Percentiles rank a stretch among this genome's conserved stretches.
These are phyloP conservation scores for Candida frijolesensis DNA, from an alignment of 1,139 yeast genomes.

Conservation along the genomic window DNA sequence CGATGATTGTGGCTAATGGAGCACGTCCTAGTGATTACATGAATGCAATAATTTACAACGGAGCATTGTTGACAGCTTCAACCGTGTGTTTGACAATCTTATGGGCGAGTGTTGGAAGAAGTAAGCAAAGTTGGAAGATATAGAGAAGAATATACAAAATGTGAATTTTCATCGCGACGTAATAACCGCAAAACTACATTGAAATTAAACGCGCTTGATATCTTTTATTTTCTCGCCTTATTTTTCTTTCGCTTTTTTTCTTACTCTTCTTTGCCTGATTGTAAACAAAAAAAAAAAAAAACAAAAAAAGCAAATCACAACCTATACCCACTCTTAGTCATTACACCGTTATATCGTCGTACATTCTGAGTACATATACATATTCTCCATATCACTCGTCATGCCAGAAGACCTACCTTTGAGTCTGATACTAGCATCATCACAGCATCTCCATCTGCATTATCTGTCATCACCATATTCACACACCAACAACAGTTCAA, in stretches of 20 bases:
- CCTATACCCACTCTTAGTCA: background rate
- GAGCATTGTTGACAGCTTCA: constrained; percentile 24
- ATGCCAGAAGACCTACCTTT: constrained; percentile 3
- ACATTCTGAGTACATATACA: background rate
- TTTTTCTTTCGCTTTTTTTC: background rate
- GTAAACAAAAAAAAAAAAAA: constrained; percentile 4
- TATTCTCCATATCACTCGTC: background rate
- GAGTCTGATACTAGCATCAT: background rate
- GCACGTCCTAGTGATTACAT: constrained; percentile 21
- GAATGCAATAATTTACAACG: constrained; percentile 28
- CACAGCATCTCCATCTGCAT: background rate
- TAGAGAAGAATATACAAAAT: background rate
- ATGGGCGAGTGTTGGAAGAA: background rate
- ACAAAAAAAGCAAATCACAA: background rate
- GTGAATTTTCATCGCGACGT: background rate
- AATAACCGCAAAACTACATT: background rate
- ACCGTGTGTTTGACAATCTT: constrained; percentile 1
- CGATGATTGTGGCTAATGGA: constrained; percentile 22
- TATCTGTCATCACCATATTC: constrained; percentile 3
- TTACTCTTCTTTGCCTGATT: background rate
- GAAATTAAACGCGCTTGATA: background rate
- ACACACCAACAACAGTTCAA: constrained; percentile 8
- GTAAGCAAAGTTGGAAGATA: background rate
- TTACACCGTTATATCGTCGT: background rate
- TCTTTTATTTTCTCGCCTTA: background rate